phyloP scores from a whole-genome alignment of 1,284 basidiomycete genomes.

The Boletus subluridellus region DNA sequence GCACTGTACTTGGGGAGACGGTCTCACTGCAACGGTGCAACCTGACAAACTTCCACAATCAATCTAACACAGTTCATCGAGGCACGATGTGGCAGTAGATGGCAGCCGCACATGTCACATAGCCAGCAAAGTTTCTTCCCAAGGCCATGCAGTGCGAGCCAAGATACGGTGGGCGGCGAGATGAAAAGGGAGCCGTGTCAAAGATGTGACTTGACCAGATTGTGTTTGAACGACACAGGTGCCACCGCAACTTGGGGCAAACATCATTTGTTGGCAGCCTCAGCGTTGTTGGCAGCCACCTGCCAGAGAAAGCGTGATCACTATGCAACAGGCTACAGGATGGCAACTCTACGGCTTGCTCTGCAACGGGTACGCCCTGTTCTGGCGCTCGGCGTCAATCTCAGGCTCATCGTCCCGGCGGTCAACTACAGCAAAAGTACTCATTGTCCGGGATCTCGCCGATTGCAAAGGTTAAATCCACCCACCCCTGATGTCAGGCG shows the following conservation, averaged over 20 bases:
- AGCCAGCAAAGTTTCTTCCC: conserved; percentile 1
- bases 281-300: conserved; percentile 1
- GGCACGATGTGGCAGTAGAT: conserved; percentile 1
- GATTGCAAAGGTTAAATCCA: conserved; percentile 23
- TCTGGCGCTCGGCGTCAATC: conserved; percentile 5
- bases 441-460: conserved; percentile 17
- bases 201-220: not conserved
- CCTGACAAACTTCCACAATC: not conserved
- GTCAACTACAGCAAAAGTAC: conserved; percentile 2
- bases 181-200: conserved; percentile 11
- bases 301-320: conserved; percentile 1
- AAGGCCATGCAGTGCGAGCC: conserved; percentile 1
- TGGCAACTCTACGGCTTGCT: conserved; percentile 12
- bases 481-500: conserved; percentile 17
- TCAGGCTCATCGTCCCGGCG: not conserved
- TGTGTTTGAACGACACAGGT: not conserved
- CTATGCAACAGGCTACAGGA: conserved; percentile 14
- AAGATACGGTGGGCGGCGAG: not conserved
- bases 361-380: not conserved
- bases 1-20: not conserved
- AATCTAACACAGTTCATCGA: not conserved
- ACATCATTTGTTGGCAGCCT: conserved; percentile 2
- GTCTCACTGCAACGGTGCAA: not conserved
- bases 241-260: conserved; percentile 1
- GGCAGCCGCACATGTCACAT: not conserved